Conservation (phyloP, 345 rosid species). For the Salix viminalis region DNA sequence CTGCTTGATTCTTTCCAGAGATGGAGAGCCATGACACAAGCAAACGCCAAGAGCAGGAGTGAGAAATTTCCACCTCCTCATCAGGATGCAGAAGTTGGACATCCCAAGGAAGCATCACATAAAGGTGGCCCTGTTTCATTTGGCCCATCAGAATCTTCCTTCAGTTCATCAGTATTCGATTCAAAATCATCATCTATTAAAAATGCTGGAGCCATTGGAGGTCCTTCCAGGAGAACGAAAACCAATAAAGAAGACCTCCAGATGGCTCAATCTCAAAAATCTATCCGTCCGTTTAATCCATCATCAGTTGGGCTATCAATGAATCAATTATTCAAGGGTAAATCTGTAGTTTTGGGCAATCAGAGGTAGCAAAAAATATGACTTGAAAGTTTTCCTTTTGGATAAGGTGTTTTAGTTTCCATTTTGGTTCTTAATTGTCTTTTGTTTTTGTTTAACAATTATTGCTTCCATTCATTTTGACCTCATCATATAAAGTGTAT, state of each 20-base stretch:
- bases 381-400: not conserved
- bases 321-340: conserved; percentile 52
- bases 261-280: conserved; percentile 44
- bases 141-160: conserved; percentile 37
- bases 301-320: conserved; percentile 49
- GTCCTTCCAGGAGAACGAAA: conserved; percentile 40
- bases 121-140: conserved; percentile 41
- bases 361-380: conserved; percentile 26
- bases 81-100: conserved; percentile 78
- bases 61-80: conserved; percentile 96
- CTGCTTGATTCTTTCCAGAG: conserved; percentile 15
- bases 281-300: conserved; percentile 50
- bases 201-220: conserved; percentile 29
- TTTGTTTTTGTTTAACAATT: not conserved
- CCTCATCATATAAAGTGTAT: conserved; percentile 16
- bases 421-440: conserved; percentile 5
- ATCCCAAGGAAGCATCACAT: conserved; percentile 35
- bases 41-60: conserved; percentile 75
- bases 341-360: conserved; percentile 50
- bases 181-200: conserved; percentile 40
- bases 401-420: conserved; percentile 4
- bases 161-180: conserved; percentile 30
- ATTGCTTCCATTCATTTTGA: conserved; percentile 21
- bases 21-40: conserved; percentile 34
- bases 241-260: conserved; percentile 37